These are phyloP conservation scores for Cinnamomum micranthum DNA, from an alignment of 164 flowering plant species.

Conservation along the genomic window DNA sequence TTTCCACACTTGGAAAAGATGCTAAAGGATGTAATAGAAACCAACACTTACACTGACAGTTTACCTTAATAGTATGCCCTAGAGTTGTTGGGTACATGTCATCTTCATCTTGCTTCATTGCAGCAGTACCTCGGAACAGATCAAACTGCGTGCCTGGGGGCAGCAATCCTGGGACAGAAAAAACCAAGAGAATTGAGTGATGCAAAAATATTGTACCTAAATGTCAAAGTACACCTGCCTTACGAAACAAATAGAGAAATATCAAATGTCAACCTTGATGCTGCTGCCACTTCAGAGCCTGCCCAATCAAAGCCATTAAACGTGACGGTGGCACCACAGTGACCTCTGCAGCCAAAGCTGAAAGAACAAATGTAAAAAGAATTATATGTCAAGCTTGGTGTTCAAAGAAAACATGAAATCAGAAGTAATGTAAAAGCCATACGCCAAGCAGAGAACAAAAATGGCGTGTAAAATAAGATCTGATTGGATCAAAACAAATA, in stretches of 20 bases:
- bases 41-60: neutral
- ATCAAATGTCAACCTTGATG: conserved; percentile 67
- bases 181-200: conserved; percentile 3
- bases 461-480: too few relatives aligned
- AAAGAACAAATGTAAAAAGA: conserved; percentile 11
- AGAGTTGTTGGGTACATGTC: conserved; percentile 86
- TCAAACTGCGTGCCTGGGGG: conserved; percentile 99
- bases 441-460: too few relatives aligned
- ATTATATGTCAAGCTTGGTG: too few relatives aligned
- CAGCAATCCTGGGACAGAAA: conserved; percentile 64
- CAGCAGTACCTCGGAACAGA: conserved; percentile 95
- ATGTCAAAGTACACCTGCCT: neutral
- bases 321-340: conserved; percentile 95
- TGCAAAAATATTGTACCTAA: neutral
- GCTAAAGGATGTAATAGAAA: neutral
- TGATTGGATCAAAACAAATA: too few relatives aligned
- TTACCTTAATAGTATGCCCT: conserved; percentile 81
- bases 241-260: neutral
- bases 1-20: neutral
- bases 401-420: too few relatives aligned
- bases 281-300: conserved; percentile 99
- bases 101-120: conserved; percentile 98
- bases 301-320: conserved; percentile 95
- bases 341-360: conserved; percentile 93
- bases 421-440: too few relatives aligned